Percentiles rank a stretch among this genome's conserved stretches.
These are phyloP conservation scores for Sanghuangporus baumii DNA, from an alignment of 1,284 basidiomycete genomes.

Conservation along the genomic window DNA sequence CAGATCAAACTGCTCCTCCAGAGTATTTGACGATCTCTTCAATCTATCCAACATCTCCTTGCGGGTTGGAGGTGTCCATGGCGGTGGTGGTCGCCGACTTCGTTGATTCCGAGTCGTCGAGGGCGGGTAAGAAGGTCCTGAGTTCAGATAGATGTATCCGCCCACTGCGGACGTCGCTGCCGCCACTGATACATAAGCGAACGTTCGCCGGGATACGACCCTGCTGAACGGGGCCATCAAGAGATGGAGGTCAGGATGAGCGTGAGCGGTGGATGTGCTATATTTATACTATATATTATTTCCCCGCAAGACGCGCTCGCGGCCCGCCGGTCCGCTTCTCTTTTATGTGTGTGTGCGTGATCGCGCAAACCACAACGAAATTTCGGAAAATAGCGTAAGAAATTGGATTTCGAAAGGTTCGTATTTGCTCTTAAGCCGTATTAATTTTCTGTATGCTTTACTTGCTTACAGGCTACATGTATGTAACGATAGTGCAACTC, in stretches of 20 bases:
- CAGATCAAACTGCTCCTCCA: slow-evolving; percentile 64
- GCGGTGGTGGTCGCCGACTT: slow-evolving; percentile 55
- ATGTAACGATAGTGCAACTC: neutral
- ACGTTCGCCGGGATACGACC: slow-evolving; percentile 48
- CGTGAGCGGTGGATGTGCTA: neutral
- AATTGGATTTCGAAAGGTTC: no score
- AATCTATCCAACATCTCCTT: slow-evolving; percentile 58
- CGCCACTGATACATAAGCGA: slow-evolving; percentile 46
- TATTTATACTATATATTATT: neutral
- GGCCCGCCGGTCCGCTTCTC: neutral
- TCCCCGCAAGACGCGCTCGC: no score
- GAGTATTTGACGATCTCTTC: slow-evolving; percentile 35
- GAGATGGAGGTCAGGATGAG: neutral
- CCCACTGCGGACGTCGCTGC: slow-evolving; percentile 46
- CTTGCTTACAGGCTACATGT: neutral
- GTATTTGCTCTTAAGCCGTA: neutral
- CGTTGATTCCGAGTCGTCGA: slow-evolving; percentile 47
- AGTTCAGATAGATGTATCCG: slow-evolving; percentile 55
- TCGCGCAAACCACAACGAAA: no score
- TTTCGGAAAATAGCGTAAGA: no score
- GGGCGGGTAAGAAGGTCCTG: slow-evolving; percentile 57
- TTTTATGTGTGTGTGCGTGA: neutral
- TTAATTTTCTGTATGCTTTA: neutral
- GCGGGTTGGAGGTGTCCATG: slow-evolving; percentile 71
- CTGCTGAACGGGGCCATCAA: neutral